A percentile compares a stretch with the other conserved stretches of the same genome.
These are phyloP conservation scores for Diplodia intermedia DNA, from an alignment of 2,329 filamentous ascomycete species.

Conservation along the genomic window DNA sequence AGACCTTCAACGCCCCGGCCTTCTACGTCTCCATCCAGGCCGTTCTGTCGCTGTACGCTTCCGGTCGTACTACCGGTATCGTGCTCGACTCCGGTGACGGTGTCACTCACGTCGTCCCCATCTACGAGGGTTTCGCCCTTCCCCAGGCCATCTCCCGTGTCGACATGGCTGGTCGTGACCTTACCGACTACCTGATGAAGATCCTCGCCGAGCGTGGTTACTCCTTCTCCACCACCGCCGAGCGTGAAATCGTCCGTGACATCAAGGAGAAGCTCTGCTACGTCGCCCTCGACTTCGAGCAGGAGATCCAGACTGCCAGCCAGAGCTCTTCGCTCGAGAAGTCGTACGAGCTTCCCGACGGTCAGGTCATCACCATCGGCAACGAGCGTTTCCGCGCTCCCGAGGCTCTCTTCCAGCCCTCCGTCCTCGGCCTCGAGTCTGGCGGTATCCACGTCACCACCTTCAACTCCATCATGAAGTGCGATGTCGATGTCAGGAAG, in stretches of 20 bases:
- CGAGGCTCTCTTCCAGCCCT: constrained; percentile 99
- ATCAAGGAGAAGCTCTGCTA: constrained; percentile 99
- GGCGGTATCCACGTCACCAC: constrained; percentile 99
- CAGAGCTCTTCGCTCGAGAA: constrained; percentile 99
- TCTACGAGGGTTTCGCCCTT: constrained; percentile 99
- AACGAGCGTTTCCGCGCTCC: constrained; percentile 99
- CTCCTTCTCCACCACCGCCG: constrained; percentile 99
- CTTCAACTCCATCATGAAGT: constrained; percentile 99
- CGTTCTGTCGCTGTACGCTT: constrained; percentile 98
- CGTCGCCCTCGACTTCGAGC: constrained; percentile 99
- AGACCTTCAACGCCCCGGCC: constrained; percentile 99
- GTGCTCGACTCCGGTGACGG: constrained; percentile 99
- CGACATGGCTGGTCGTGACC: constrained; percentile 99
- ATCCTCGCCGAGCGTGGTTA: constrained; percentile 99
- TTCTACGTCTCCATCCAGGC: constrained; percentile 99
- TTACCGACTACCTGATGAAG: constrained; percentile 99
- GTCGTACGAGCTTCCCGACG: constrained; percentile 99
- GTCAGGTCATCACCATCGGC: constrained; percentile 99
- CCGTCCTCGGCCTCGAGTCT: constrained; percentile 95
- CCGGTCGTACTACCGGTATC: constrained; percentile 99
- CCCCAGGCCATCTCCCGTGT: constrained; percentile 99
- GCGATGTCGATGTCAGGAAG: constrained; percentile 99
- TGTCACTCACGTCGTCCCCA: constrained; percentile 99
- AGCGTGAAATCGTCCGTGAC: constrained; percentile 99
- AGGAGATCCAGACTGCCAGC: constrained; percentile 99